Conservation (phyloP, 2,329 filamentous ascomycete species). For the Trichoderma asperellum region DNA sequence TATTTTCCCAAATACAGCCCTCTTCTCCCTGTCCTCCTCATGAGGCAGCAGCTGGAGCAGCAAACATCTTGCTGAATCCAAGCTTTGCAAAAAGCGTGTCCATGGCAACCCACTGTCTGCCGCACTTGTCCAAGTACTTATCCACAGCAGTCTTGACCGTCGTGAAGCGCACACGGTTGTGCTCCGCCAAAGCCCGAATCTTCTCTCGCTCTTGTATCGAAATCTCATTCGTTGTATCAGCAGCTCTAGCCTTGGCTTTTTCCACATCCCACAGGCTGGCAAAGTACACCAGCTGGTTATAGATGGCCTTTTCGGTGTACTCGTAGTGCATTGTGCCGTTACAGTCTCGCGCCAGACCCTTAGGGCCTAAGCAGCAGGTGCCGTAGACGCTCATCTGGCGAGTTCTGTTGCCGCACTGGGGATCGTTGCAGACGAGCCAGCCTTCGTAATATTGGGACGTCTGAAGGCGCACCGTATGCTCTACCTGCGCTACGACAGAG, state of each 20-base stretch:
- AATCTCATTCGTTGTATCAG: conserved; percentile 50
- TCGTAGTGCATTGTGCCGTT: conserved; percentile 87
- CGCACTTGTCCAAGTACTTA: conserved; percentile 84
- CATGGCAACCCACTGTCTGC: conserved; percentile 92
- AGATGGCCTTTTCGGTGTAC: conserved; percentile 84
- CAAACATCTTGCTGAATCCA: conserved; percentile 52
- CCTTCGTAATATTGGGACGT: conserved; percentile 88
- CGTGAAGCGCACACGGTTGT: conserved; percentile 79
- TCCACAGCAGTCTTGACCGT: conserved; percentile 79
- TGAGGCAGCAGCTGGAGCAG: not conserved
- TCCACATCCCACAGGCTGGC: conserved; percentile 87
- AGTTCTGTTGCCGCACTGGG: conserved; percentile 82
- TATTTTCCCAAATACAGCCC: not conserved
- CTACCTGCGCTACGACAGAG: conserved; percentile 82
- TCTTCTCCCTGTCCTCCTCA: not conserved
- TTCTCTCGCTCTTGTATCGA: conserved; percentile 63
- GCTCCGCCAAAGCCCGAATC: conserved; percentile 72
- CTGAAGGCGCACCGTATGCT: conserved; percentile 77
- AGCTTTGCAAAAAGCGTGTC: conserved; percentile 78
- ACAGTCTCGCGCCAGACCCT: conserved; percentile 82
- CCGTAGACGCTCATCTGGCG: conserved; percentile 94
- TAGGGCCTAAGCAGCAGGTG: conserved; percentile 83
- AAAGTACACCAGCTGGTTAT: conserved; percentile 93
- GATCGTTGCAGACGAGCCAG: conserved; percentile 88
- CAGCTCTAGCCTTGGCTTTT: conserved; percentile 64